Base-by-base conservation (phyloP, 371 early-diverging fungal genomes). In the Blakeslea trispora region DNA sequence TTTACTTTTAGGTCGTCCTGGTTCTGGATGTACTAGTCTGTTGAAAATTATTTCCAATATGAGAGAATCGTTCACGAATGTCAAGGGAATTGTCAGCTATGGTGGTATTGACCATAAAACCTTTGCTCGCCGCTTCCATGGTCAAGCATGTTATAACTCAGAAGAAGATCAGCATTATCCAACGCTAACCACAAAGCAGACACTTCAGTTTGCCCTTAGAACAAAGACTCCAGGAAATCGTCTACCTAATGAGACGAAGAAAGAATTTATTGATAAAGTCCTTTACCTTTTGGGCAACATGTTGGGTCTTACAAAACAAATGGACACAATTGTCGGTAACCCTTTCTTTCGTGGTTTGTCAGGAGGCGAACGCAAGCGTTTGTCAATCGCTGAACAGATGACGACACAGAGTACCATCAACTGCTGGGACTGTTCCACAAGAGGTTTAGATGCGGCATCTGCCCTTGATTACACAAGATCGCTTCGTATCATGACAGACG, bases 361-460 rank as follows among this genome's bases (percentile, higher is more conserved):
- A 11, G 96, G 88, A 58, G 95, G 94, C 53, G 93, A 87, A 74
- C 81, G 90, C 52, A 94, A 95, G 83, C 86, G 96, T 61, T 75
- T 91, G 14, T 82, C 86, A 4, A 91, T 94, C 50, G 94, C 90
- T 22, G 88, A 88, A 65, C 91, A 94, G 71, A 86, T 96, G 53
- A 85, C 93, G 1, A 82, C 89, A 3, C 78, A 77, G 28, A 87
- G 88, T 28, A 71, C 83, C 4, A 74, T 92, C 61, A 84, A 88
- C 55, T 81, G 90, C 61, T 88, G 92, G 82, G 94, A 95, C 57
- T 92, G 91, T 23, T 87, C 91, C 31, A 92, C 92, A 1, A 83
- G 88, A 52, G 95, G 96, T 55, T 72, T 97, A 17, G 98, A 97
- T 74, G 85, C 92, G 7, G 87, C 91, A 34, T 92, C 90, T 21